Evolutionary conservation across 78 protist genomes (phyloP), one percentile per base, ranked within the genome.

Genomic region (Emiliania huxleyi): DNA sequence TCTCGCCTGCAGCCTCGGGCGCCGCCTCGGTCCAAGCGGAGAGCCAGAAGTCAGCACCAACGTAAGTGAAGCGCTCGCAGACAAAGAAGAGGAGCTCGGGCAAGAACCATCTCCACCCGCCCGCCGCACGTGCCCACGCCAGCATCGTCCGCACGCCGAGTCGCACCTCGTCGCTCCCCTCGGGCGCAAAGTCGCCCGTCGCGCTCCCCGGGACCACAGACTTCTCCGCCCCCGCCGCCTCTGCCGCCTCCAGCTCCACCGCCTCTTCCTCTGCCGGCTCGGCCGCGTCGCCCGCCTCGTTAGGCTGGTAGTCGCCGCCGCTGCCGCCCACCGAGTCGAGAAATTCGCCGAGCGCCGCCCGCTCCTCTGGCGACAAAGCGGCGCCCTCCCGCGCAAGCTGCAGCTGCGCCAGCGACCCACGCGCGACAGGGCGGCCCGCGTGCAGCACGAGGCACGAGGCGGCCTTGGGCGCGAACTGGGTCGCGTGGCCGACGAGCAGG

Each of bases 401-500:
- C 37, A 90, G 42, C 25, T 73, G n/a, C 25, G 5, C 91, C 26
- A 23, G 19, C 33, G 92, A 21, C 90, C 83, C 92, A 2, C 90
- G 15, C 4, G 88, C 56, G 44, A 35, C 26, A 25, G 73, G 23
- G 62, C 56, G 46, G 26, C 92, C 92, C 29, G 5, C 42, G 40
- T 77, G 33, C 90, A 90, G 12, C 33, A 90, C 90, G 42, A 90
- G 29, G 45, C 88, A 18, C 29, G 1, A 26, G 85, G 88, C 90
- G n/a, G 83, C 92, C 26, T 8, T 15, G n/a, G 88, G 83, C 29
- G 44, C 40, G 42, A 77, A 90, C 49, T 90, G 92, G 35, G 40
- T 69, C 56, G 88, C 87, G 56, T 90, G 88, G 56, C 87, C 73
- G 40, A 90, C 92, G 6, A 90, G 56, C 71, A 90, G 33, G 25